phyloP scores from a whole-genome alignment of 1,139 yeast genomes.

The Sporopachydermia cereana region DNA sequence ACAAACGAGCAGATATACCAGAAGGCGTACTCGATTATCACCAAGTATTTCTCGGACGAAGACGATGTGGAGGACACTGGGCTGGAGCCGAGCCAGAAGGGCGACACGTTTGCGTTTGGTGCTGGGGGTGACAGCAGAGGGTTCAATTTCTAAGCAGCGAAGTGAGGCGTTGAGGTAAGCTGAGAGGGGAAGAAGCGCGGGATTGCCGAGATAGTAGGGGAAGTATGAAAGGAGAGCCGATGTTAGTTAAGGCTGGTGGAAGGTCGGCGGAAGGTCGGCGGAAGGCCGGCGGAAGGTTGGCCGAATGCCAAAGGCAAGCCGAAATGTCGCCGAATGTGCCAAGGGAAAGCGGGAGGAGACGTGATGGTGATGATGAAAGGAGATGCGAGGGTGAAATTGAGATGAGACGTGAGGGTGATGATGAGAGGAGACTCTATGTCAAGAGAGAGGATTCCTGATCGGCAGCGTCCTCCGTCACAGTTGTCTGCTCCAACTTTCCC shows the following conservation, averaged over 20 bases:
- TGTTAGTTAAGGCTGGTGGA: neutral
- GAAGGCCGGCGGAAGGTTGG: too few relatives aligned
- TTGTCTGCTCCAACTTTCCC: too few relatives aligned
- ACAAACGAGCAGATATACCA: conserved; percentile 86
- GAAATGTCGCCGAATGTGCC: too few relatives aligned
- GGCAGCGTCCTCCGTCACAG: too few relatives aligned
- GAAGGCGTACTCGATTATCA: conserved; percentile 84
- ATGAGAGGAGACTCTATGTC: too few relatives aligned
- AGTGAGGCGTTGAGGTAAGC: neutral
- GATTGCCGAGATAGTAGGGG: neutral
- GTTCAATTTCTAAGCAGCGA: neutral
- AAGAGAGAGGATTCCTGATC: too few relatives aligned
- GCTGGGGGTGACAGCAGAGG: conserved; percentile 23
- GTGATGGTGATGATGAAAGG: neutral
- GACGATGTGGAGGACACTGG: conserved; percentile 65
- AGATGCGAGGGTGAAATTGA: neutral
- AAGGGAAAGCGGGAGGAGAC: too few relatives aligned
- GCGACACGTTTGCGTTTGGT: conserved; percentile 85
- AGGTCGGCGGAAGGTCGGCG: too few relatives aligned
- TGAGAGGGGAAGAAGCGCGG: neutral
- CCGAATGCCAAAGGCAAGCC: too few relatives aligned
- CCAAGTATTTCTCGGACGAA: conserved; percentile 80
- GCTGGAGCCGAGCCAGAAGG: conserved; percentile 72
- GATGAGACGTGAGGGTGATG: too few relatives aligned
- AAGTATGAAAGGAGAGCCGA: neutral